Conservation (phyloP, 805 yeast species). For the Blastobotrys robertii region DNA sequence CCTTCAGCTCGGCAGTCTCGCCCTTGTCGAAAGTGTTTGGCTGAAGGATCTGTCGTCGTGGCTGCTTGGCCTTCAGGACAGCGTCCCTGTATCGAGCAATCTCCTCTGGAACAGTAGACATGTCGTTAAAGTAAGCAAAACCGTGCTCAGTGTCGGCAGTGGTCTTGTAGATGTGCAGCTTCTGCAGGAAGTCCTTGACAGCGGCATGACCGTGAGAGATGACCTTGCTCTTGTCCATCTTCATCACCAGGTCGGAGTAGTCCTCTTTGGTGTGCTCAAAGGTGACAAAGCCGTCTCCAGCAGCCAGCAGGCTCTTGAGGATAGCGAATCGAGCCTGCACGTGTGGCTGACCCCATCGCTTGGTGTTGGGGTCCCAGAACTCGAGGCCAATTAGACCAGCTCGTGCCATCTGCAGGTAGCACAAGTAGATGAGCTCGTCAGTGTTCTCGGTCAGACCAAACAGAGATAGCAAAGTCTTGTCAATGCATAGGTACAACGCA, state of each 20-base stretch:
- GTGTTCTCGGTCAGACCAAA: conserved; percentile 57
- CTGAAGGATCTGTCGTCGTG: conserved; percentile 78
- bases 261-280: conserved; percentile 39
- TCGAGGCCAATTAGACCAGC: conserved; percentile 80
- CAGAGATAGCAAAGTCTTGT: conserved; percentile 55
- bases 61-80: conserved; percentile 63
- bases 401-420: conserved; percentile 74
- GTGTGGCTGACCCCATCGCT: conserved; percentile 92
- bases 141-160: conserved; percentile 67
- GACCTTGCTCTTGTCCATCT: conserved; percentile 53
- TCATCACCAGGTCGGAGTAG: conserved; percentile 50
- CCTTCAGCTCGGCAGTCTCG: conserved; percentile 39
- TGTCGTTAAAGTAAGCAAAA: conserved; percentile 48
- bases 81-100: conserved; percentile 55
- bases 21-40: conserved; percentile 49
- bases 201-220: conserved; percentile 62
- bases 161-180: conserved; percentile 70
- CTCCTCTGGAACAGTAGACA: conserved; percentile 51
- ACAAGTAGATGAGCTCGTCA: conserved; percentile 56
- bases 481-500: conserved; percentile 70
- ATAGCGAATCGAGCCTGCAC: conserved; percentile 90
- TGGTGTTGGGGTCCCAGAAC: conserved; percentile 73
- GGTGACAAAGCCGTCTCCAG: conserved; percentile 49
- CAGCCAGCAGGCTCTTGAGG: conserved; percentile 60
- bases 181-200: conserved; percentile 57